Base-by-base conservation (phyloP, 1,139 yeast genomes). In the Geotrichum carabidarum region DNA sequence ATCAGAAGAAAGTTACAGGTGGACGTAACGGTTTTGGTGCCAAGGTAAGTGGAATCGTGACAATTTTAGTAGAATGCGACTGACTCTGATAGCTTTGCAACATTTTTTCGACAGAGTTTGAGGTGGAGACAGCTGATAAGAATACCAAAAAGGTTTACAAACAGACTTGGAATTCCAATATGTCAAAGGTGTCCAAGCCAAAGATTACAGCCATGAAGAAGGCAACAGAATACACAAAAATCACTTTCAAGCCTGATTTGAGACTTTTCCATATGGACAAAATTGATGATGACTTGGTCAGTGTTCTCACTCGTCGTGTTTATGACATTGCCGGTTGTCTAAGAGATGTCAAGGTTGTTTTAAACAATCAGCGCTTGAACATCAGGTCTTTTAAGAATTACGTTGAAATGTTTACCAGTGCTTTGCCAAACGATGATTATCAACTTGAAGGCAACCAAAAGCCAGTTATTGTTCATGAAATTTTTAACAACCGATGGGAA, bases 21-120 rank as follows among this genome's bases (percentile, higher is more conserved):
- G 99, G 99, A 71, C 82, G 99, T 76, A 94, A 94, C 68, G 99
- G 99, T 61, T 94, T 82, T 68, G 99, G 99, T 71, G 99, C 99
- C 49, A 94, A 94, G 69, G 75, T 63, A 58, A 45, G 61, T 55
- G n/a, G 12, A 14, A 17, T 31, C 41, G 18, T 31, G 9, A 18
- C 14, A 8, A 27, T 34, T 17, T 76, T 57, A 15, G 2, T 1
- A 7, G 11, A 11, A 15, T 35, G 14, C 18, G 27, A 17, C 48
- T 54, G 15, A 41, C 45, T 47, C 17, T 32, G n/a, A 9, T 43
- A 63, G 70, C 71, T 94, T 70, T 88, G 95, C 78, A 86, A 94
- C 72, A 87, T 94, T 63, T 89, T 89, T 68, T 90, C 97, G 22
- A 86, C 91, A 2, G 86, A 87, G 65, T 94, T 94, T 67, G 79